Evolutionary conservation across 371 early-diverging fungal species (phyloP).

Genomic region (Choanephora cucurbitarum): DNA sequence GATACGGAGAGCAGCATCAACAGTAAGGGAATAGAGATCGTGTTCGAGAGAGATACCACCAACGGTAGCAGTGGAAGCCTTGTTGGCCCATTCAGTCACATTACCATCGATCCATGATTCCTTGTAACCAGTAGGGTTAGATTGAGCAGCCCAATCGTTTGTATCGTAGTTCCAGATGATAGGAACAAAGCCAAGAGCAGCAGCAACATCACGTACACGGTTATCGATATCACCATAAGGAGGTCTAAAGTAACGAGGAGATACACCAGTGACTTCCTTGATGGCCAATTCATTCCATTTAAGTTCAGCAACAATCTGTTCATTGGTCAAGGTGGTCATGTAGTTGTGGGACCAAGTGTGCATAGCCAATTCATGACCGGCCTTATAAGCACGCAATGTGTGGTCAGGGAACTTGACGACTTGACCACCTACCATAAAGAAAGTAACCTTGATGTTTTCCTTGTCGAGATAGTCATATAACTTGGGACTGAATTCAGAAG

Average conservation of each 20-base stretch:
- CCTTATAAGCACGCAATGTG: constrained; percentile 36
- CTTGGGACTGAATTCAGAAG: constrained; percentile 35
- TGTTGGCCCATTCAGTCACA: constrained; percentile 42
- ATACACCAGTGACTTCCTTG: constrained; percentile 61
- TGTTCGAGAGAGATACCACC: constrained; percentile 51
- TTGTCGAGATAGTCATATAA: constrained; percentile 44
- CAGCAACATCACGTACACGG: constrained; percentile 52
- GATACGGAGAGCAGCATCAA: constrained; percentile 40
- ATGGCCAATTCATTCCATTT: constrained; percentile 63
- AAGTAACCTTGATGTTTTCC: constrained; percentile 47
- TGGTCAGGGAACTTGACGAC: constrained; percentile 51
- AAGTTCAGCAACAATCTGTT: constrained; percentile 65
- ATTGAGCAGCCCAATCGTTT: constrained; percentile 41
- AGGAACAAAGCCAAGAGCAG: constrained; percentile 48
- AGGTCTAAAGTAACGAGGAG: constrained; percentile 65
- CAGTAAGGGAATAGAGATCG: constrained; percentile 42
- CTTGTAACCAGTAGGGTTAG: constrained; percentile 14
- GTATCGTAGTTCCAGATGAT: constrained; percentile 53
- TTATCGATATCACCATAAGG: constrained; percentile 59
- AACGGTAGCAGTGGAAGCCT: constrained; percentile 21
- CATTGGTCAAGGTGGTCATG: constrained; percentile 62
- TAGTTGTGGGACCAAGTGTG: constrained; percentile 65
- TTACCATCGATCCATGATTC: constrained; percentile 38
- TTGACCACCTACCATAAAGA: constrained; percentile 58
- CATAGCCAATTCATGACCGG: constrained; percentile 58